phyloP scores from a whole-genome alignment of 176 grass and related monocot genomes.

The Lolium perenne region DNA sequence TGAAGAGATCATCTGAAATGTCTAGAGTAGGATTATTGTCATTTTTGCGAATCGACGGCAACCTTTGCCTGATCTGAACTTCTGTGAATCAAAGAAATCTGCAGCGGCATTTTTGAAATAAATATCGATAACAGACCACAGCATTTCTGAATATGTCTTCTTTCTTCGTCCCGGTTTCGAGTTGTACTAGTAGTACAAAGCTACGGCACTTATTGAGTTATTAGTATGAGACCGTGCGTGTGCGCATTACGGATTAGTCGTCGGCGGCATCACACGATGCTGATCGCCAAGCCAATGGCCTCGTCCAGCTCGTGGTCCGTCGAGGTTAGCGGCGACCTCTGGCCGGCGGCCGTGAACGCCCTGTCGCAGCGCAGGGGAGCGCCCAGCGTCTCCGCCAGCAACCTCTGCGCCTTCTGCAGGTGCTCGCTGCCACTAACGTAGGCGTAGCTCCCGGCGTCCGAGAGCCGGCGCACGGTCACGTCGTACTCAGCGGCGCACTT shows the following conservation, averaged over 20 bases:
- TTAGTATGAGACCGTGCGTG: neutral
- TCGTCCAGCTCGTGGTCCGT: neutral
- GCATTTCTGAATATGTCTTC: neutral
- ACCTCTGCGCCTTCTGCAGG: conserved; percentile 9
- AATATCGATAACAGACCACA: neutral
- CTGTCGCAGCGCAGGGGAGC: conserved; percentile 35
- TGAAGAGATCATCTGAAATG: conserved; percentile 13
- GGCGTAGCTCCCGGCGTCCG: conserved; percentile 10
- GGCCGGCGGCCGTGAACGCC: conserved; percentile 13
- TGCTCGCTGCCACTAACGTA: no score
- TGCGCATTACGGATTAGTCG: neutral
- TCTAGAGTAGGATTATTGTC: conserved; percentile 47
- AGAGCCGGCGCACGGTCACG: conserved; percentile 40
- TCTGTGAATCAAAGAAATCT: conserved; percentile 18
- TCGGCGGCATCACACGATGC: neutral
- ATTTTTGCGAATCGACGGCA: conserved; percentile 36
- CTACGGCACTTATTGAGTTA: neutral
- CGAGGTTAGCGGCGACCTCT: conserved; percentile 3
- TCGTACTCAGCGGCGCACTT: conserved; percentile 36
- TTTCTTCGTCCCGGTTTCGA: neutral
- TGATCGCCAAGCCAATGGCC: neutral
- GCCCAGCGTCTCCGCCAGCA: neutral
- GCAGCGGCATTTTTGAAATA: conserved; percentile 37
- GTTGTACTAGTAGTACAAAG: neutral
- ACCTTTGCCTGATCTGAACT: conserved; percentile 44